A percentile compares a stretch with the other conserved stretches of the same genome.
Conservation (phyloP, 768 basidiomycete species). For the Russula ochroleuca region DNA sequence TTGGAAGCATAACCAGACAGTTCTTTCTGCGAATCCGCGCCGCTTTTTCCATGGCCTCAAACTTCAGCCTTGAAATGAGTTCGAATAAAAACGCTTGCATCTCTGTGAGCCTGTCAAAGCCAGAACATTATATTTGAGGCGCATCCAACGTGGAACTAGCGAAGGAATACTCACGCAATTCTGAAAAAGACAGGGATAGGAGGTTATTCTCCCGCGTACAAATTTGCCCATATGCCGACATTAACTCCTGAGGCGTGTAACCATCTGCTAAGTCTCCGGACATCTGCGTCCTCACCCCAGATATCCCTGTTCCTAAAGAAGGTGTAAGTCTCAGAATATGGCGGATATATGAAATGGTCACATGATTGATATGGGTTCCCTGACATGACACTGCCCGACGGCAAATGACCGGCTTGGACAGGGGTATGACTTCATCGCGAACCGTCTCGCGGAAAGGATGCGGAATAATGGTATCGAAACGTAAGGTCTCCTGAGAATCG, state of each 20-base stretch:
- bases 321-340: not conserved
- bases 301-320: constrained; percentile 12
- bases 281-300: constrained; percentile 20
- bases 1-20: constrained; percentile 20
- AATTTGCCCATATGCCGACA: constrained; percentile 17
- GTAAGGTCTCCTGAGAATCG: constrained; percentile 29
- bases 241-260: constrained; percentile 1
- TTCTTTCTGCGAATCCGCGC: constrained; percentile 33
- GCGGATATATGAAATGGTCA: not conserved
- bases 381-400: constrained; percentile 11
- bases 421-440: constrained; percentile 30
- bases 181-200: not conserved
- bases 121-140: not conserved
- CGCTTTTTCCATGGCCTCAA: constrained; percentile 36
- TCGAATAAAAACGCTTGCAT: constrained; percentile 58
- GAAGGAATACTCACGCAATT: constrained; percentile 13
- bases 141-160: not conserved
- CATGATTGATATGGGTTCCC: constrained; percentile 15
- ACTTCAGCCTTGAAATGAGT: constrained; percentile 51
- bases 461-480: constrained; percentile 29
- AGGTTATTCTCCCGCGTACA: not conserved
- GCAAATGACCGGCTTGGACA: constrained; percentile 13
- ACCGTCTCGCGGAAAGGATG: constrained; percentile 24
- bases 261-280: constrained; percentile 21
- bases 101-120: constrained; percentile 38